Evolutionary conservation across 768 basidiomycete genomes (phyloP).

Genomic region (Naganishia randhawae): DNA sequence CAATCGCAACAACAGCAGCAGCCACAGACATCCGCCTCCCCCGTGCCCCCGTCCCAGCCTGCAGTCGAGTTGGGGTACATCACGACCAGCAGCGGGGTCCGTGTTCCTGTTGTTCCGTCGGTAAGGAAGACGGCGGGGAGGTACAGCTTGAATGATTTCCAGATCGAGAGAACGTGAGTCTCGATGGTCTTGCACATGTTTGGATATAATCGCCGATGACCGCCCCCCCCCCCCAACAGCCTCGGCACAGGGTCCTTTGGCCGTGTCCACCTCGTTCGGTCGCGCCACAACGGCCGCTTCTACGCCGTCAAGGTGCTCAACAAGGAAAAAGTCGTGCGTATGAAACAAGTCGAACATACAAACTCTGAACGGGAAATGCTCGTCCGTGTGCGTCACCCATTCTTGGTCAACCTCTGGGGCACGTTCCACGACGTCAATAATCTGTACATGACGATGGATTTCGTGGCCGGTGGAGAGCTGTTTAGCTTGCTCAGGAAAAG

Average conservation of each 20-base stretch:
- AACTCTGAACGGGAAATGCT: conserved; percentile 53
- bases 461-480: conserved; percentile 52
- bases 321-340: conserved; percentile 82
- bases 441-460: conserved; percentile 53
- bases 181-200: not conserved
- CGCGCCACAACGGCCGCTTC: conserved; percentile 89
- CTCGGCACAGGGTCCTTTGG: conserved; percentile 51
- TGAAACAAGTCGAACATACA: conserved; percentile 53
- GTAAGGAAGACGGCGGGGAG: conserved; percentile 48
- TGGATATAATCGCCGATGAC: not conserved
- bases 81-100: conserved; percentile 6
- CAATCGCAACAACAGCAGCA: not conserved
- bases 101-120: conserved; percentile 31
- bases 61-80: conserved; percentile 18
- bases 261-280: conserved; percentile 61
- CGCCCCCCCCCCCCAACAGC: conserved; percentile 27
- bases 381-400: conserved; percentile 51
- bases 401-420: conserved; percentile 97
- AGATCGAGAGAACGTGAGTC: conserved; percentile 50
- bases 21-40: conserved; percentile 27
- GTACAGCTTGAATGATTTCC: conserved; percentile 48
- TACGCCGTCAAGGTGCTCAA: conserved; percentile 92
- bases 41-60: conserved; percentile 22
- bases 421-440: conserved; percentile 52
- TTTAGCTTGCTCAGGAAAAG: conserved; percentile 87